Conservation (phyloP, 257 asterid genomes). For the Solanum stenotomum region DNA sequence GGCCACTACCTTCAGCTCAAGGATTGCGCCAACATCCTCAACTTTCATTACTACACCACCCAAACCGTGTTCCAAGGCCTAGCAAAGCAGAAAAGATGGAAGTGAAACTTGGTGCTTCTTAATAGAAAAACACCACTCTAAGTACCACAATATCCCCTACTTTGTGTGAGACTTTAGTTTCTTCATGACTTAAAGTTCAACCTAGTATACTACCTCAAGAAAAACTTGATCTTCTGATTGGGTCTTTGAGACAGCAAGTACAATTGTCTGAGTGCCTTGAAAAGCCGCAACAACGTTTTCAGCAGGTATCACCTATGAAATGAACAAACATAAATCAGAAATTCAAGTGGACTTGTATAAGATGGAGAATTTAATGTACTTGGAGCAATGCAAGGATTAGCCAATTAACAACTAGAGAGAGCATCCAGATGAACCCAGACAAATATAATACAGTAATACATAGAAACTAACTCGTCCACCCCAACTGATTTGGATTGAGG, state of each 20-base stretch:
- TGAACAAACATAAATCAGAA: not conserved
- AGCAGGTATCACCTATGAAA: constrained; percentile 67
- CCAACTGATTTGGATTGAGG: not conserved
- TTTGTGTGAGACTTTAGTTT: not conserved
- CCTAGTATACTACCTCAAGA: constrained; percentile 50
- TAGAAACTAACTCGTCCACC: not conserved
- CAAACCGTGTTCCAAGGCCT: constrained; percentile 90
- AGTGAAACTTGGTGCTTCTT: not conserved
- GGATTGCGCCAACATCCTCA: constrained; percentile 46
- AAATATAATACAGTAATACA: not conserved
- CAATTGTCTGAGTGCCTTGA: constrained; percentile 55
- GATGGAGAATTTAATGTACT: not conserved
- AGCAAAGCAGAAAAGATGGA: constrained; percentile 16
- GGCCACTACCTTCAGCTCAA: constrained; percentile 64
- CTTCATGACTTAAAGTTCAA: not conserved
- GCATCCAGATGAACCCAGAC: not conserved
- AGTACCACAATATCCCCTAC: not conserved
- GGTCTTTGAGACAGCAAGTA: constrained; percentile 65
- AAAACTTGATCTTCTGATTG: constrained; percentile 65
- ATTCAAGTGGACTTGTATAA: not conserved
- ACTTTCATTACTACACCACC: constrained; percentile 84
- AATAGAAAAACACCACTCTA: not conserved
- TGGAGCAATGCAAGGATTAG: not conserved
- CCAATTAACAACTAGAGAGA: not conserved
- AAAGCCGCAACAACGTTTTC: constrained; percentile 81